Evolutionary conservation across 163 green algal genomes (phyloP), one percentile per base, ranked within the genome.

Genomic region (Chlamydomonas reinhardtii): DNA sequence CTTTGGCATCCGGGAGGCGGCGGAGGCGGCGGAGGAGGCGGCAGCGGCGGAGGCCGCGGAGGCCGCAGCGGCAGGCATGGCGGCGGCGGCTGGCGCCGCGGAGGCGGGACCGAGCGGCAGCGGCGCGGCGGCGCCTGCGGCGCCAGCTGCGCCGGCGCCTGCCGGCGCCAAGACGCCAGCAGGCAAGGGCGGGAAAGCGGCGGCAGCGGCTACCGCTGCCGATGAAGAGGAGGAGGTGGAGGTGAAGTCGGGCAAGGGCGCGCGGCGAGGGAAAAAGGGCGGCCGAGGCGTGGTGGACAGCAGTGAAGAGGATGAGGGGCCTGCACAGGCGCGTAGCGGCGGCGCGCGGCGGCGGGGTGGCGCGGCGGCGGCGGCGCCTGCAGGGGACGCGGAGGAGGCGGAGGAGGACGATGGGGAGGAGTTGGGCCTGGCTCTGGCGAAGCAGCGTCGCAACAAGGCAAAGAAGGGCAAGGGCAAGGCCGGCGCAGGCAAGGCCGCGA

Each of bases 1-100:
- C 78, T 87, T 84, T 61, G 73, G 86, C 0, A 74, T 90, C n/a
- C 48, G 65, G 39, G 84, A 89, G 68, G 69, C 65, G 19, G 84
- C 65, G 37, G 84, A 81, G 69, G 85, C 85, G 39, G 72, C 70
- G 34, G 72, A 62, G 14, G 82, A 54, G 31, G 82, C 61, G 31
- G 82, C 61, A 2, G 81, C 69, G 2, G 70, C 27, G 1, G 72
- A n/a, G 32, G 68, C 43, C 25, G 52, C 68, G 59, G 61, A 31
- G 61, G 27, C 62, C 35, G 61, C 27, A 29, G 52, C 79, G 34
- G 52, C 52, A 5, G 52, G 32, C 4, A 48, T 14, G 3, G 66
- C 48, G 24, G 39, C 65, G n/a, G n/a, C 79, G 34, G 48, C 52
- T 9, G 52, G 32, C 4, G 66, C 25, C 0, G 66, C 31, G 9